phyloP scores from a whole-genome alignment of 345 rosid genomes.

The Citrus australasica region DNA sequence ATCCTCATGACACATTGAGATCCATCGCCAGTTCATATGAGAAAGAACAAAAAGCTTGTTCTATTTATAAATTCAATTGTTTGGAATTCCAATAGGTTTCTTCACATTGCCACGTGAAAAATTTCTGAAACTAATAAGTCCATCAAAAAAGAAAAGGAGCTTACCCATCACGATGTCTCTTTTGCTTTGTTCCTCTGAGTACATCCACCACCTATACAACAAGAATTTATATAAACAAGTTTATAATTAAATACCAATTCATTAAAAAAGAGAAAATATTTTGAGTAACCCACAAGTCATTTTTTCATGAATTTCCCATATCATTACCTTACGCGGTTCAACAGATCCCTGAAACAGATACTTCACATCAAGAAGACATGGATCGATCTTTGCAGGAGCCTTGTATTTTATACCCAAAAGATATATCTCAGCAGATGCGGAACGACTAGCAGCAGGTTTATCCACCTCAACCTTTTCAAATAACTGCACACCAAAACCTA shows the following conservation, averaged over 20 bases:
- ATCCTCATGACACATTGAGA: neutral
- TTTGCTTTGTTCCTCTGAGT: slow-evolving; percentile 64
- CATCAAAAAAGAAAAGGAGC: slow-evolving; percentile 12
- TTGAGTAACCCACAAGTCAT: neutral
- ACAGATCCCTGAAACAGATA: slow-evolving; percentile 67
- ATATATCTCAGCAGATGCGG: slow-evolving; percentile 86
- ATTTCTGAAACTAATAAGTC: neutral
- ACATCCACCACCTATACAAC: slow-evolving; percentile 70
- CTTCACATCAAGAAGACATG: slow-evolving; percentile 76
- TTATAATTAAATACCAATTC: neutral
- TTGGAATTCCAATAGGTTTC: neutral
- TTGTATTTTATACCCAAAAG: slow-evolving; percentile 77
- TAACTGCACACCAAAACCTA: slow-evolving; percentile 40
- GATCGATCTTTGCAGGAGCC: slow-evolving; percentile 95
- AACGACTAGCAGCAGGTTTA: slow-evolving; percentile 93
- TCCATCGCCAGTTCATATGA: neutral
- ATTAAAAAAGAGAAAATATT: neutral
- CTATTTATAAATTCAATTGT: neutral
- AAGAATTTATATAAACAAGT: slow-evolving; percentile 11
- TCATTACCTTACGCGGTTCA: slow-evolving; percentile 66
- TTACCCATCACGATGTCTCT: slow-evolving; percentile 88
- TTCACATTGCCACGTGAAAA: neutral
- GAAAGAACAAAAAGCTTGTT: neutral
- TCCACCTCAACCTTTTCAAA: slow-evolving; percentile 94
- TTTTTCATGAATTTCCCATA: neutral